Base-by-base conservation (phyloP, 2,329 filamentous ascomycete species). In the Apiospora pterosperma region DNA sequence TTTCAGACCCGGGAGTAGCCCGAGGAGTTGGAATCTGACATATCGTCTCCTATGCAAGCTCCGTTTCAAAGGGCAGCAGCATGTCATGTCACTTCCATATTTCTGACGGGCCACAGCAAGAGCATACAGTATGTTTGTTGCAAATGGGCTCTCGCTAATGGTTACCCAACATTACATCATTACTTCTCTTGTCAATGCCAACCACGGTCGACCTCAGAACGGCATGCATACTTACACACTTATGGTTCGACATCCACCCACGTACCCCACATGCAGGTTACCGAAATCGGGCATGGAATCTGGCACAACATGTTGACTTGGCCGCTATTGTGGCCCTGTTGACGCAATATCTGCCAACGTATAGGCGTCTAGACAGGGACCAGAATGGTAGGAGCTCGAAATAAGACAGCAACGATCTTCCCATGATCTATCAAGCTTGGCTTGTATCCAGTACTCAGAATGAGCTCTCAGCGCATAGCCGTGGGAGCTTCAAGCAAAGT, bases 211-310 rank as follows among this genome's bases (percentile, higher is more conserved):
- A 34, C 48, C 19, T 55, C 48, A 34, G 25, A 8, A 55, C 25
- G 21, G 28, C 48, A 34, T 55, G 48, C 48, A 28, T 55, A 31
- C n/a, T n/a, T n/a, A n/a, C n/a, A n/a, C n/a, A n/a, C n/a, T n/a
- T n/a, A n/a, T 55, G 31, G n/a, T n/a, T 55, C 28, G 28, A 34
- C 34, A 55, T 62, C 63, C 67, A 65, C 65, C 65, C 65, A 69
- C 66, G 64, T 66, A 70, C 69, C 69, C 70, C 69, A 70, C 63
- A 69, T 71, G 68, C 68, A 67, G 55, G 63, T 62, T 68, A 66
- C 70, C 69, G 69, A 67, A 69, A 68, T 70, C 70, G 69, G 69
- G 64, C 44, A n/a, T 38, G 44, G 16, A 55, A 55, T 55, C 48
- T 55, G 16, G 28, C 28, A 34, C 16, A n/a, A n/a, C 23, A 28